Conservation (phyloP, 2,329 filamentous ascomycete species). For the Sarocladiaceae sp. region DNA sequence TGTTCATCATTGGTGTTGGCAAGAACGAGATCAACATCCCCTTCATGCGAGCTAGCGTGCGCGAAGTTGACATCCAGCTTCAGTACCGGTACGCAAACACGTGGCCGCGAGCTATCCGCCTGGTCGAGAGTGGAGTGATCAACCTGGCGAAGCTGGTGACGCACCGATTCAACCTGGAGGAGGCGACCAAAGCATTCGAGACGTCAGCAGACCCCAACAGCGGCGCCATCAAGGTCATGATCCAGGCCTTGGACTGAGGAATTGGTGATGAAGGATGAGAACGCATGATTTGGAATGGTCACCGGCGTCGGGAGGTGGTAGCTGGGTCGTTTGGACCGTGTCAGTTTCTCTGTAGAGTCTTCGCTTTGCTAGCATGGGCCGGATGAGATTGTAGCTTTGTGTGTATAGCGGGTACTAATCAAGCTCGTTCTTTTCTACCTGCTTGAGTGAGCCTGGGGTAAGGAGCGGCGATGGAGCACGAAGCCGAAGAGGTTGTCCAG, state of each 20-base stretch:
- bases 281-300: neutral
- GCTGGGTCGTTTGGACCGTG: no score
- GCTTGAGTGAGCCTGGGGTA: no score
- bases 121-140: conserved; percentile 79
- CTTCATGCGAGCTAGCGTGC: conserved; percentile 86
- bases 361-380: no score
- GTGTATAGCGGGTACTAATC: no score
- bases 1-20: conserved; percentile 93
- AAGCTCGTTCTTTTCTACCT: no score
- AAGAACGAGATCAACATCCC: conserved; percentile 93
- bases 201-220: conserved; percentile 83
- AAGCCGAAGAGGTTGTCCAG: no score
- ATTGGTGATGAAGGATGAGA: neutral
- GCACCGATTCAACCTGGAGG: conserved; percentile 78
- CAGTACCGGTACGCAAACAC: conserved; percentile 97
- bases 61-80: conserved; percentile 91
- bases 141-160: conserved; percentile 79
- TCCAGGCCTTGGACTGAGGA: conserved; percentile 60
- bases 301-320: neutral
- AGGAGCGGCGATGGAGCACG: no score
- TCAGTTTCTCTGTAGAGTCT: no score
- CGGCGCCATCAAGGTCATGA: conserved; percentile 96
- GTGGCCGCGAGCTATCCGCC: conserved; percentile 86
- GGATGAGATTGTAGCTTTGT: no score
- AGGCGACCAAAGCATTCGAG: conserved; percentile 84